Base-by-base conservation (phyloP, 116 monocot species). In the Zostera marina region DNA sequence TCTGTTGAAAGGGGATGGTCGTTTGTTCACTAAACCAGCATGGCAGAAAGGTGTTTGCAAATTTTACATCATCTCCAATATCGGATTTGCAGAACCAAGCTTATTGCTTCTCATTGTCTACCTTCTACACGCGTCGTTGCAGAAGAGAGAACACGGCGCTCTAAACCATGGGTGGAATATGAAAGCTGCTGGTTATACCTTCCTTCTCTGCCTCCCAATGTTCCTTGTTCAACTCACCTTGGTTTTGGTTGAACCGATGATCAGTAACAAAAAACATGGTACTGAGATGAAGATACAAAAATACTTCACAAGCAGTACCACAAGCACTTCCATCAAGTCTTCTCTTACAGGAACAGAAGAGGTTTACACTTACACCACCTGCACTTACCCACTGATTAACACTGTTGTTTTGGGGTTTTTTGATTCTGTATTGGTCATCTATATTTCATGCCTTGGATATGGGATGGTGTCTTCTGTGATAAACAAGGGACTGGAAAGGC, bases 1-100 rank as follows among this genome's bases (percentile, higher is more conserved):
- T 20, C 68, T 81, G 13, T 24, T 92, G 53, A 78, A 72, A 47
- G 70, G 73, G 22, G 57, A 63, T 41, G 69, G 74, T 7, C 77
- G 67, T 52, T 38, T 73, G 41, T 79, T 85, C 45, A 61, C 70
- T 42, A 58, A 19, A 45, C 42, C 49, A 39, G 32, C 54, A 74
- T 91, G 76, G 87, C 91, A 84, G 58, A 71, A 71, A 59, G 66
- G 61, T 41, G 54, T 72, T 13, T 99, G 99, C 91, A 67, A 81
- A 64, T 75, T 80, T 44, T 99, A 99, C 76, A 72, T 99, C 53
- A 16, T 91, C 20, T 91, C 87, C 24, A 91, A 91, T 60, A 62
- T 91, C 7, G 99, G 99, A 15, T 84, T 99, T 77, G 77, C 99
- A 42, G 99, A 99, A 64, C 99, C 99, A 10, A 63, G 74, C 65